phyloP scores from a whole-genome alignment of 169 alveolate species.

The Toxoplasma gondii region DNA sequence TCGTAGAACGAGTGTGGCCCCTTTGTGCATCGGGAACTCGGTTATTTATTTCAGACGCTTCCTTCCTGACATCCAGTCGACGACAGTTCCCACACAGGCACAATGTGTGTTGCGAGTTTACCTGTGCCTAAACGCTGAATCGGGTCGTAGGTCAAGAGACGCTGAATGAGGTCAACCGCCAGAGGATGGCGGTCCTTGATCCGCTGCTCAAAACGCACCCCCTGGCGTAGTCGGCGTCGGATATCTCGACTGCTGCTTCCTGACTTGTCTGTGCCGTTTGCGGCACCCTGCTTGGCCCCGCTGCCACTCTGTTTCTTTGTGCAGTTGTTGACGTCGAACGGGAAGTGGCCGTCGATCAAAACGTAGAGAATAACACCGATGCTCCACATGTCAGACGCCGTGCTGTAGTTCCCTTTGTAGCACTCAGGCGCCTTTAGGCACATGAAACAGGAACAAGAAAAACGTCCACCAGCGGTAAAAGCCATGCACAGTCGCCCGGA shows the following conservation, averaged over 20 bases:
- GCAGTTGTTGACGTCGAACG: slow-evolving; percentile 62
- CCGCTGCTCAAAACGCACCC: slow-evolving; percentile 17
- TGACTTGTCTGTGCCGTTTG: background rate
- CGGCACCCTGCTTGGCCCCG: background rate
- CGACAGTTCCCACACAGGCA: no score
- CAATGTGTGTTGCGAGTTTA: background rate
- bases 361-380: slow-evolving; percentile 66
- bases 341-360: slow-evolving; percentile 70
- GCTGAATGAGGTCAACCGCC: slow-evolving; percentile 43
- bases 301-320: background rate
- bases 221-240: slow-evolving; percentile 37
- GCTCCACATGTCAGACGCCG: slow-evolving; percentile 70
- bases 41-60: no score
- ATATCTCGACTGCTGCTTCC: slow-evolving; percentile 38
- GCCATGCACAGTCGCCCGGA: background rate
- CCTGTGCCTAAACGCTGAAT: slow-evolving; percentile 1
- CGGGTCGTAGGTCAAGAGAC: slow-evolving; percentile 49
- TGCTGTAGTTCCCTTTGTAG: slow-evolving; percentile 60
- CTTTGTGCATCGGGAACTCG: no score
- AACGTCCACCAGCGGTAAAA: background rate
- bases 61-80: no score
- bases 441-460: background rate
- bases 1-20: no score
- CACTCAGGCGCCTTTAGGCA: slow-evolving; percentile 68
- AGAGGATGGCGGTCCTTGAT: slow-evolving; percentile 28